Base-by-base conservation (phyloP, 176 grass and related monocot genomes). In the Typha latifolia region DNA sequence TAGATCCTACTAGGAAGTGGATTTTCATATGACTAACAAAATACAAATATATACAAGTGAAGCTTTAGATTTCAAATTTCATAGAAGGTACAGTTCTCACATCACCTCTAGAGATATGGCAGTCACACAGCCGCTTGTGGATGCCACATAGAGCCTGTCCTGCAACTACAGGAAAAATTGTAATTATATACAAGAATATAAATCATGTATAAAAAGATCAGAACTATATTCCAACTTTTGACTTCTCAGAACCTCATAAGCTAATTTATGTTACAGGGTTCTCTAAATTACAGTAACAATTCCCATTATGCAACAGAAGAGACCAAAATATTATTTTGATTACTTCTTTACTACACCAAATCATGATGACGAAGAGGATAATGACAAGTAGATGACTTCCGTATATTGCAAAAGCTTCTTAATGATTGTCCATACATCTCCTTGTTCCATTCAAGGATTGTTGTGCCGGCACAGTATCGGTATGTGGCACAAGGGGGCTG, bases 81-180 rank as follows among this genome's bases (percentile, higher is more conserved):
- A 6, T 19, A 57, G 4, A 20, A 57, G 16, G 16, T 21, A 57
- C 16, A 57, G 15, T 57, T 57, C 15, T 8, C 16, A 3, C 15
- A 74, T 68, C 62, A 96, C 92, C 92, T 84, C 66, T 74, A 86
- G 53, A 32, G 72, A 91, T 80, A 91, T 55, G 72, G 88, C 88
- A 69, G 80, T 91, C 12, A 96, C 82, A 88, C 82, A 77, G 23
- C 88, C 92, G 74, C 92, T 91, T 2, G 92, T 91, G 27, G 80
- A 96, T 71, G 81, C 80, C 11, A 78, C 80, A 86, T 96, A 91
- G 32, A 96, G 66, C 59, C 64, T 78, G n/a, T 78, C 79, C 12
- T 82, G 70, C 48, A 49, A 63, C 87, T 90, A 79, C 26, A 76
- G 12, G 26, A 82, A 27, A 10, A 70, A 72, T 63, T 12, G 12